Evolutionary conservation across 768 basidiomycete genomes (phyloP).

Genomic region (Lactarius sp.): DNA sequence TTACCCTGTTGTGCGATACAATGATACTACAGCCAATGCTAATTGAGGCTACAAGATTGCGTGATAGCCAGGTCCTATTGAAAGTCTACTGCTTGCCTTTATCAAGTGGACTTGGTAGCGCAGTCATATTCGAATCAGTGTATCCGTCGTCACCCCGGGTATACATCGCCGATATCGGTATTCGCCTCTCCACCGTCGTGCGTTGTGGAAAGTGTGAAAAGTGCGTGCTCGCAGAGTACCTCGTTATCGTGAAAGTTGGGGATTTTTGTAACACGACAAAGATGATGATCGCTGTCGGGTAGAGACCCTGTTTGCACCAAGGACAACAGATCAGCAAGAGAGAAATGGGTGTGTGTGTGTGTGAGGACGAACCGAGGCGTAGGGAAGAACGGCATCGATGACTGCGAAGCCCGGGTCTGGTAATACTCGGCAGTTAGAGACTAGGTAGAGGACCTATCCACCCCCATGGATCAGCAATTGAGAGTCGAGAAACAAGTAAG

Average conservation of each 20-base stretch:
- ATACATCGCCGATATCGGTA: background rate
- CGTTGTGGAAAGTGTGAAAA: background rate
- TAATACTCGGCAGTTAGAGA: constrained; percentile 2
- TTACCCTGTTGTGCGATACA: background rate
- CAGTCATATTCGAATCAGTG: constrained; percentile 1
- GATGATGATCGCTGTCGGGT: constrained; percentile 13
- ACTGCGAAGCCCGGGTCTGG: constrained; percentile 14
- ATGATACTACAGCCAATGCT: background rate
- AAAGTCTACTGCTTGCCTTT: constrained; percentile 5
- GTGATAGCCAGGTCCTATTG: background rate
- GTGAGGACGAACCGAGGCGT: constrained; percentile 5
- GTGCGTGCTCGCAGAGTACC: background rate
- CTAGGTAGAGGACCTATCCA: constrained; percentile 9
- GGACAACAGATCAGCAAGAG: background rate
- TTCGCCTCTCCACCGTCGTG: background rate
- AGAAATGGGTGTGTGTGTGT: background rate
- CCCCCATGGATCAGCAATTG: background rate
- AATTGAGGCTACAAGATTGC: constrained; percentile 2
- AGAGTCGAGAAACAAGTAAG: background rate
- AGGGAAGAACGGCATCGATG: constrained; percentile 12
- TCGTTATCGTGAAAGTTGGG: constrained; percentile 8
- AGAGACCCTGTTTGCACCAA: constrained; percentile 8
- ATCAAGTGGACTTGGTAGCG: background rate
- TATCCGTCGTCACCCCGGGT: background rate
- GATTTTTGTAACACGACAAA: constrained; percentile 14